phyloP scores from a whole-genome alignment of 2,329 filamentous ascomycete species.

The Penicillium corylophilum region DNA sequence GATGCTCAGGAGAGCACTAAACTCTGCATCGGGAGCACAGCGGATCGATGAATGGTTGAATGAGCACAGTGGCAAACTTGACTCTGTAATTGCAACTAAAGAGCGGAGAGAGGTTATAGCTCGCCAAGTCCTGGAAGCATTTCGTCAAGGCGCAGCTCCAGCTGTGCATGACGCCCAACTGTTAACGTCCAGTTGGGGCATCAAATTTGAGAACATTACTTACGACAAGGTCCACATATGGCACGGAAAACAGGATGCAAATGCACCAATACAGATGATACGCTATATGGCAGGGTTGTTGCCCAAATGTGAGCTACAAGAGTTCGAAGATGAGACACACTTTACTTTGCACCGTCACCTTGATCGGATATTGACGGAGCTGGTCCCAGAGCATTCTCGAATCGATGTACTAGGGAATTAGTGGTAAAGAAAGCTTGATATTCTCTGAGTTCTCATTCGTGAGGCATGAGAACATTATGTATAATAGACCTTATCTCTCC shows the following conservation, averaged over 20 bases:
- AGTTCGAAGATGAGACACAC: conserved; percentile 32
- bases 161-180: conserved; percentile 28
- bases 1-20: conserved; percentile 18
- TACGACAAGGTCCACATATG: conserved; percentile 29
- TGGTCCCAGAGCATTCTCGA: conserved; percentile 1
- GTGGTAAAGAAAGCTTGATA: neutral
- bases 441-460: neutral
- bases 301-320: conserved; percentile 32
- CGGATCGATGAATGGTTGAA: conserved; percentile 27
- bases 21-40: conserved; percentile 14
- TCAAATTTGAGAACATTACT: conserved; percentile 25
- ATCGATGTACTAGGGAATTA: neutral
- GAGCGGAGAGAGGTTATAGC: conserved; percentile 17
- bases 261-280: conserved; percentile 32
- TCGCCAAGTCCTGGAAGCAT: conserved; percentile 24
- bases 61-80: conserved; percentile 8
- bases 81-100: neutral
- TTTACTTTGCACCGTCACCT: conserved; percentile 8
- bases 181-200: conserved; percentile 30
- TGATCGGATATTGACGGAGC: conserved; percentile 3
- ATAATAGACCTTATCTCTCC: neutral
- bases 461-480: neutral
- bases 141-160: conserved; percentile 25
- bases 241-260: conserved; percentile 31
- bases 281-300: conserved; percentile 40